Base-by-base conservation (phyloP, 106 monocot species). In the Narthecium ossifragum region DNA sequence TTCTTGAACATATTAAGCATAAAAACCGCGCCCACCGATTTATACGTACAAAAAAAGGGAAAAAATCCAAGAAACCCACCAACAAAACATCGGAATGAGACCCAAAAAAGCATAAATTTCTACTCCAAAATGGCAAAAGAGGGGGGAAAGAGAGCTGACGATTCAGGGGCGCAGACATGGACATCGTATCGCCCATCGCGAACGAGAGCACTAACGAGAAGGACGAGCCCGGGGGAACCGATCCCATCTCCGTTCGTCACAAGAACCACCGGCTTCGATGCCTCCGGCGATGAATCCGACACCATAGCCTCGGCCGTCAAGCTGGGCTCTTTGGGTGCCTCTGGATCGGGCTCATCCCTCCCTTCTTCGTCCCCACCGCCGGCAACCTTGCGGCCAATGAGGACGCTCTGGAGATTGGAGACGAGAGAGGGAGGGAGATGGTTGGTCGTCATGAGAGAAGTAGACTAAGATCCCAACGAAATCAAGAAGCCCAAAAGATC, bases 231-330 rank as follows among this genome's bases (percentile, higher is more conserved):
- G 11, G 86, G 85, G 29, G 86, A 80, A 13, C 60, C 73, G 27
- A 96, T 96, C 27, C 94, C 94, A n/a, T 90, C 94, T 36, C 72
- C 78, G 50, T 82, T 85, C 17, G 94, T 96, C 17, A 96, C 80
- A 2, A 96, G 80, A 26, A 96, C 78, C 11, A 83, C 38, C 8
- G 90, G 94, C 52, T 78, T 86, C 13, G 61, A 29, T 9, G 22
- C 67, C 22, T 25, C 52, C 23, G 31, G 31, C 11, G 46, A 31
- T 57, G 24, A 14, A 32, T 6, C n/a, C 3, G 52, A 8, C 51
- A 14, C 60, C 8, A 5, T 60, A 5, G 43, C 56, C 10, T 33
- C 63, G 10, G 55, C 67, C 12, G 37, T 27, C 20, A 63, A 33
- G 26, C 60, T 43, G 21, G 67, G 33, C 8, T 57, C 11, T 1